Evolutionary conservation across 805 yeast species (phyloP), one percentile per base, ranked within the genome.

Genomic region (Lipomyces sp.): DNA sequence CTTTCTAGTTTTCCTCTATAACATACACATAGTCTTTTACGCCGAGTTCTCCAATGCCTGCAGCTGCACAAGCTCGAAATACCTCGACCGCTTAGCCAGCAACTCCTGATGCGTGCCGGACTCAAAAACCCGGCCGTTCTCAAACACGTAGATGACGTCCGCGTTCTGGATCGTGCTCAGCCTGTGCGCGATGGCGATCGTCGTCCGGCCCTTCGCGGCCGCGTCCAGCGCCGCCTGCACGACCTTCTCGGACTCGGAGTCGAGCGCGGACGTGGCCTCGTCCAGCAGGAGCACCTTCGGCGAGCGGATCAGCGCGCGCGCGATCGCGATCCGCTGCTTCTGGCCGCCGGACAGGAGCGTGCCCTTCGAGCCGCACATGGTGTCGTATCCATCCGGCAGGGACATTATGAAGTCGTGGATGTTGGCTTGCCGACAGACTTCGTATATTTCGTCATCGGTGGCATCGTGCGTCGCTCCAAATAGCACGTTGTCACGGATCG

Each of bases 151-250:
- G 16, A 83, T 79, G 45, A 69, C 70, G 42, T 75, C 70, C 0
- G 88, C 77, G 52, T 74, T 72, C 43, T 70, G 65, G 53, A 81
- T 80, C 0, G 86, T 80, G 56, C 76, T 77, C 69, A 84, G 71
- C 62, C 90, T 70, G 66, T 84, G 90, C 8, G 90, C 90, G 66
- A 84, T 82, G 63, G 88, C 83, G 55, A 84, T 67, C 41, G 83
- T 80, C 1, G 90, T 83, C 60, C 88, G 79, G 24, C 78, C 70
- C 8, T 67, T 49, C 54, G 84, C 84, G 58, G 84, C 86, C 6
- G 66, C 68, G 11, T 71, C 71, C 50, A 80, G 80, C 2, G 88
- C 83, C 7, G 69, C 57, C 64, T 84, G 89, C 50, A 84, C 82
- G 63, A 76, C 75, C 6, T 79, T 69, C 65, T 84, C 90, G 1